Evolutionary conservation across 192 early-diverging fungal genomes (phyloP).

Genomic region (Pilaira anomala): DNA sequence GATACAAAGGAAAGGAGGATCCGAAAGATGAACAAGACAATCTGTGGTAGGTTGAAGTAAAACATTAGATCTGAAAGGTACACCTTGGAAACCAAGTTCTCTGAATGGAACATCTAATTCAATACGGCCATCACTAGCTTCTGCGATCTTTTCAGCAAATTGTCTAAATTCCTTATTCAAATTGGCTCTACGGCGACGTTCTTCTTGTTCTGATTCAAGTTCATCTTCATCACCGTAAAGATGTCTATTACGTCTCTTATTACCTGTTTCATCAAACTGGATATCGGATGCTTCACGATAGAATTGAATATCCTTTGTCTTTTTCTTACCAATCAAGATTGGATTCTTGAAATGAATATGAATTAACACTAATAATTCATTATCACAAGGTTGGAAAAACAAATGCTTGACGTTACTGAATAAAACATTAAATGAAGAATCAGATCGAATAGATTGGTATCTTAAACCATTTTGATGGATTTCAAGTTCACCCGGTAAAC

Average conservation of each 20-base stretch:
- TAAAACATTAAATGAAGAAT: constrained; percentile 85
- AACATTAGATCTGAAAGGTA: constrained; percentile 88
- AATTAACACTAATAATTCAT: constrained; percentile 91
- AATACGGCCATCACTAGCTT: constrained; percentile 71
- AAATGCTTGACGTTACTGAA: constrained; percentile 98
- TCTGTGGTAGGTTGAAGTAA: constrained; percentile 93
- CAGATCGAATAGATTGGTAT: constrained; percentile 77
- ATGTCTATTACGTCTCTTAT: constrained; percentile 73
- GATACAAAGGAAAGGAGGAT: constrained; percentile 88
- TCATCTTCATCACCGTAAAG: constrained; percentile 99
- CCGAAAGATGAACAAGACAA: constrained; percentile 93
- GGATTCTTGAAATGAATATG: constrained; percentile 96
- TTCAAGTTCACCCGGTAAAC: constrained; percentile 92
- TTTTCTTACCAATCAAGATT: constrained; percentile 98
- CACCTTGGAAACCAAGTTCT: constrained; percentile 92
- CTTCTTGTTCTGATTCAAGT: constrained; percentile 92
- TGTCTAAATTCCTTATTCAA: constrained; percentile 93
- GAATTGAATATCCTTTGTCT: constrained; percentile 98
- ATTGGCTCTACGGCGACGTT: constrained; percentile 74
- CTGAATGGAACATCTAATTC: constrained; percentile 93
- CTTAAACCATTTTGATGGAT: constrained; percentile 95
- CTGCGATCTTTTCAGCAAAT: constrained; percentile 89
- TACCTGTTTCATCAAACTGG: constrained; percentile 96
- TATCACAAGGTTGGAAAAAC: constrained; percentile 98
- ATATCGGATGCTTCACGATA: constrained; percentile 95